A percentile compares a stretch with the other conserved stretches of the same genome.
Conservation (phyloP, 495 filamentous ascomycete species). For the Xylaria bambusicola region DNA sequence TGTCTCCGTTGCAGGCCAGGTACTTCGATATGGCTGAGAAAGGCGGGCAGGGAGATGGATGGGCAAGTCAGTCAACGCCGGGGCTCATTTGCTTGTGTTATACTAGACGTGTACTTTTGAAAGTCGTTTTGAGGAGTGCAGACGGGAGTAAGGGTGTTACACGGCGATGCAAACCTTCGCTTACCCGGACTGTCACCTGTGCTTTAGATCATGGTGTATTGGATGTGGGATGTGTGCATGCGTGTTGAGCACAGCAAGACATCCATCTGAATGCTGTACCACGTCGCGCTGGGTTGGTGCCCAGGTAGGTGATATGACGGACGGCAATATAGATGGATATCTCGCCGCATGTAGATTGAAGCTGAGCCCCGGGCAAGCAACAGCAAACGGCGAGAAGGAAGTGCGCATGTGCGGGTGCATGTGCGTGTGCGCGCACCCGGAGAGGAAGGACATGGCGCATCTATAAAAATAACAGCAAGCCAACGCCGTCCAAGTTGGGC, state of each 20-base stretch:
- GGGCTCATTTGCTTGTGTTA: background rate
- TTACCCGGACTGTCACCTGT: background rate
- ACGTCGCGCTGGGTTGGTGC: background rate
- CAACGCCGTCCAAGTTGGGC: no score
- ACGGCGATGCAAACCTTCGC: constrained; percentile 10
- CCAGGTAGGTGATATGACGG: background rate
- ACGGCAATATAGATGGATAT: background rate
- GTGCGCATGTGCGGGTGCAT: no score
- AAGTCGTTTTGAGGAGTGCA: background rate
- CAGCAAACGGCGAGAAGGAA: no score
- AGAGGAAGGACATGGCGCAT: background rate
- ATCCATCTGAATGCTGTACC: background rate
- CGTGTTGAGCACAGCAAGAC: background rate
- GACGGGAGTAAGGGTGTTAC: background rate
- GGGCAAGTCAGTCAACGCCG: background rate
- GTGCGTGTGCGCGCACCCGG: no score
- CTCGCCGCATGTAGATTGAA: background rate
- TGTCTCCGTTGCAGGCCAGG: no score
- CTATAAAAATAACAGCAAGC: background rate
- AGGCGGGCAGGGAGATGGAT: background rate
- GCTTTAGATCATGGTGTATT: background rate
- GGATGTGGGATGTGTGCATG: no score
- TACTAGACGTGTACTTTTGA: no score
- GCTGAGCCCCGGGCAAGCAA: background rate
- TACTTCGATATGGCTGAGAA: background rate